Evolutionary conservation across 2,329 filamentous ascomycete species (phyloP).

Genomic region (Fusarium odoratissimum): DNA sequence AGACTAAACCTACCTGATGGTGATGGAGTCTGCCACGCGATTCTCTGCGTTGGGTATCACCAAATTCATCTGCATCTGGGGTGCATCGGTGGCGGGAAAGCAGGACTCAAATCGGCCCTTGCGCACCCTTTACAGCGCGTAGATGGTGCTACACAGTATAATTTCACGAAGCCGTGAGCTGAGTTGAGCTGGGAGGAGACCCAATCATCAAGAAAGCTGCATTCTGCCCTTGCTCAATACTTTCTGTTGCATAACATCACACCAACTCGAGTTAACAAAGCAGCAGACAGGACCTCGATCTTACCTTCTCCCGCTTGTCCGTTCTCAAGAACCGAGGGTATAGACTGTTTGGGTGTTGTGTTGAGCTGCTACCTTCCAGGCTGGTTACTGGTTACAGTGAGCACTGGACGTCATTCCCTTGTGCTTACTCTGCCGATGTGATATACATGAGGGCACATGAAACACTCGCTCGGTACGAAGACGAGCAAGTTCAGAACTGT

Average conservation of each 20-base stretch:
- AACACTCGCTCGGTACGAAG: constrained; percentile 3
- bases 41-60: constrained; percentile 7
- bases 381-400: not conserved
- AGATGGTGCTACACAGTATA: constrained; percentile 10
- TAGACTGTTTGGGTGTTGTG: not conserved
- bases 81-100: not conserved
- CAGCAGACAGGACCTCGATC: not conserved
- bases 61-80: constrained; percentile 6
- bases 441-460: not conserved
- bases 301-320: constrained; percentile 19
- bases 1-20: not conserved
- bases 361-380: not conserved
- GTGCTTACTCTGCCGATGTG: constrained; percentile 6
- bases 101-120: constrained; percentile 10
- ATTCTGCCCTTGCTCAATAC: constrained; percentile 8
- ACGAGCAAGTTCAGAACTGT: not conserved
- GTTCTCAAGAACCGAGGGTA: constrained; percentile 15
- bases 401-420: constrained; percentile 9
- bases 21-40: constrained; percentile 14
- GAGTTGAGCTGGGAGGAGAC: constrained; percentile 4
- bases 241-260: constrained; percentile 4
- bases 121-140: constrained; percentile 5
- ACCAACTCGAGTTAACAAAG: not conserved
- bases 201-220: constrained; percentile 15
- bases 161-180: not conserved